These are phyloP conservation scores for Trichocomaceae sp. DNA, from an alignment of 2,329 filamentous ascomycete species.

Conservation along the genomic window DNA sequence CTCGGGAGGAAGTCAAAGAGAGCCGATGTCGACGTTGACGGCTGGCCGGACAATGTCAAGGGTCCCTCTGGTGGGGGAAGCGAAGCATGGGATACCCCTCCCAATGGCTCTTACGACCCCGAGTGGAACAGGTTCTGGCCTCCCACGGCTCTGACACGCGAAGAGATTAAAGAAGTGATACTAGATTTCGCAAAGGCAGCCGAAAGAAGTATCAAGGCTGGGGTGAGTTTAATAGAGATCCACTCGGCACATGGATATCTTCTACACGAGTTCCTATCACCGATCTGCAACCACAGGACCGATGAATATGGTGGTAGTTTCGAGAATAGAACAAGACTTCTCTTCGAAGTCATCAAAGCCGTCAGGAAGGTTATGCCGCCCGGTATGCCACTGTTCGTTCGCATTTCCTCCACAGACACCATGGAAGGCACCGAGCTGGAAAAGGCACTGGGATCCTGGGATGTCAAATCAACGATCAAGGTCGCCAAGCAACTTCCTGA, in stretches of 20 bases:
- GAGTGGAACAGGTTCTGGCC: slow-evolving; percentile 56
- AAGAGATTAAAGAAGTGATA: slow-evolving; percentile 61
- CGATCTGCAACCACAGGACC: slow-evolving; percentile 60
- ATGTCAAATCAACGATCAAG: slow-evolving; percentile 32
- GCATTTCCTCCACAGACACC: slow-evolving; percentile 68
- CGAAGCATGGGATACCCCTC: slow-evolving; percentile 46
- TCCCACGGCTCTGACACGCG: slow-evolving; percentile 60
- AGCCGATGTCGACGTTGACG: slow-evolving; percentile 46
- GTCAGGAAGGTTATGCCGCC: slow-evolving; percentile 52
- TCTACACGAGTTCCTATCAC: slow-evolving; percentile 61
- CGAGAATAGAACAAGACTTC: slow-evolving; percentile 60
- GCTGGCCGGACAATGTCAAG: slow-evolving; percentile 48
- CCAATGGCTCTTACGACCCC: slow-evolving; percentile 50
- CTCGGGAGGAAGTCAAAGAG: slow-evolving; percentile 14
- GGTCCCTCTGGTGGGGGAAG: slow-evolving; percentile 36
- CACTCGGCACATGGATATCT: slow-evolving; percentile 75
- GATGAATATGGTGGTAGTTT: slow-evolving; percentile 43
- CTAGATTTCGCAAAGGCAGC: slow-evolving; percentile 54
- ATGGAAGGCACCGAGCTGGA: slow-evolving; percentile 47
- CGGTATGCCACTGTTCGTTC: slow-evolving; percentile 63
- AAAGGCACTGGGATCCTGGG: slow-evolving; percentile 25
- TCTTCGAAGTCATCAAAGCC: slow-evolving; percentile 50
- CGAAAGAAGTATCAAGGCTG: slow-evolving; percentile 56
- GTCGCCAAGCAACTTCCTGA: slow-evolving; percentile 36
- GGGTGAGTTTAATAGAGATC: slow-evolving; percentile 71